phyloP scores from a whole-genome alignment of 2,329 filamentous ascomycete genomes.

The Colletotrichum cuscutae region DNA sequence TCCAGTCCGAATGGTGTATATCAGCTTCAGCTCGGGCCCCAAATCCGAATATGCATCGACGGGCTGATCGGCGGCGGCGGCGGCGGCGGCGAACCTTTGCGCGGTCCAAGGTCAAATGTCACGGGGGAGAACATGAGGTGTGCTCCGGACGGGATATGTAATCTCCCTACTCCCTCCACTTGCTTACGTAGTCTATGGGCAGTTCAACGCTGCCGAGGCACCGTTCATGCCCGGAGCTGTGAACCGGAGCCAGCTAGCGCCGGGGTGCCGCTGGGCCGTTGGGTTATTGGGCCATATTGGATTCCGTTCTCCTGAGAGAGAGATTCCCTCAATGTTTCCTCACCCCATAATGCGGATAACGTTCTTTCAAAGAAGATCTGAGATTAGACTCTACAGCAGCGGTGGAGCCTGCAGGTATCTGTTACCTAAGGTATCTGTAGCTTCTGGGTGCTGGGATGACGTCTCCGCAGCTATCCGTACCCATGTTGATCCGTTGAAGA shows the following conservation, averaged over 20 bases:
- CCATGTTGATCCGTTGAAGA: background rate
- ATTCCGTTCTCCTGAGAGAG: no score
- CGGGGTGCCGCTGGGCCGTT: background rate
- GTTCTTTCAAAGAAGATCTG: no score
- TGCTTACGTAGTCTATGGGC: background rate
- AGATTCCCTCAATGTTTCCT: no score
- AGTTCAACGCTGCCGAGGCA: background rate
- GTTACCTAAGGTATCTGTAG: no score
- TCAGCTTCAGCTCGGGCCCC: background rate
- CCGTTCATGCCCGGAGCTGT: background rate
- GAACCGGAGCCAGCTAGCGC: constrained; percentile 8
- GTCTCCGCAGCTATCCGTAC: background rate
- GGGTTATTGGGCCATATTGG: no score
- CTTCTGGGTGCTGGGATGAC: background rate
- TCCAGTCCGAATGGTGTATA: background rate
- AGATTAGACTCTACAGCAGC: no score
- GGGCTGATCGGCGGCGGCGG: no score
- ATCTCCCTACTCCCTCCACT: background rate
- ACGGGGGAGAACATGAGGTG: background rate
- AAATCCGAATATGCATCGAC: background rate
- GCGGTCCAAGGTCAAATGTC: background rate
- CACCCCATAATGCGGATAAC: no score
- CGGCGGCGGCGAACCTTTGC: background rate
- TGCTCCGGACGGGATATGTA: background rate
- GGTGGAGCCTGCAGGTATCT: no score